Percentiles rank a stretch among this genome's conserved stretches.
Conservation (phyloP, 148 eudicot species). For the Spergularia marina region DNA sequence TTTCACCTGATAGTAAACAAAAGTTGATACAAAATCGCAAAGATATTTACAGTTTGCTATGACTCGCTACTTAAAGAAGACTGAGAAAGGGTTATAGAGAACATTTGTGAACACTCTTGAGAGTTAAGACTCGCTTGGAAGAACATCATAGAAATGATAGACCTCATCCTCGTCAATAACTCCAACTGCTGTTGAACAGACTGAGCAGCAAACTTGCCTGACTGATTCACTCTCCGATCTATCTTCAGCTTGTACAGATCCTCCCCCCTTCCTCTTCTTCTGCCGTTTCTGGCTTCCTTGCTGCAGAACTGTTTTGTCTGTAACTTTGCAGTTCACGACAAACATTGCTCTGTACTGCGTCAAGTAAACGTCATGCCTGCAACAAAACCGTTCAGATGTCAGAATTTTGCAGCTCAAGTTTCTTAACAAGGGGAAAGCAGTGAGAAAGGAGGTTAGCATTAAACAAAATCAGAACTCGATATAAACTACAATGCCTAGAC, state of each 20-base stretch:
- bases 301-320: conserved; percentile 33
- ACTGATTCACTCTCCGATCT: conserved; percentile 32
- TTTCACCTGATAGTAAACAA: too few species aligned
- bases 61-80: background rate
- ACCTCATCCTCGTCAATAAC: conserved; percentile 87
- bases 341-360: conserved; percentile 82
- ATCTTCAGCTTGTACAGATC: conserved; percentile 15
- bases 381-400: conserved; percentile 2
- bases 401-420: background rate
- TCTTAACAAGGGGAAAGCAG: background rate
- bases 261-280: conserved; percentile 41
- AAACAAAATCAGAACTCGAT: too few species aligned
- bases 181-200: conserved; percentile 82
- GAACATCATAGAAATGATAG: conserved; percentile 80
- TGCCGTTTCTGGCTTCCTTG: conserved; percentile 45
- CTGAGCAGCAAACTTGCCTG: conserved; percentile 67
- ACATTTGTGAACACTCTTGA: background rate
- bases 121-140: conserved; percentile 69
- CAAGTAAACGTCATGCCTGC: conserved; percentile 71
- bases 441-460: background rate
- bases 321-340: conserved; percentile 67
- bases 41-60: conserved; percentile 5
- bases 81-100: background rate
- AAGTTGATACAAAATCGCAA: background rate
- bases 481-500: too few species aligned